phyloP scores from a whole-genome alignment of 495 filamentous ascomycete genomes.

The Xylaria longipes region DNA sequence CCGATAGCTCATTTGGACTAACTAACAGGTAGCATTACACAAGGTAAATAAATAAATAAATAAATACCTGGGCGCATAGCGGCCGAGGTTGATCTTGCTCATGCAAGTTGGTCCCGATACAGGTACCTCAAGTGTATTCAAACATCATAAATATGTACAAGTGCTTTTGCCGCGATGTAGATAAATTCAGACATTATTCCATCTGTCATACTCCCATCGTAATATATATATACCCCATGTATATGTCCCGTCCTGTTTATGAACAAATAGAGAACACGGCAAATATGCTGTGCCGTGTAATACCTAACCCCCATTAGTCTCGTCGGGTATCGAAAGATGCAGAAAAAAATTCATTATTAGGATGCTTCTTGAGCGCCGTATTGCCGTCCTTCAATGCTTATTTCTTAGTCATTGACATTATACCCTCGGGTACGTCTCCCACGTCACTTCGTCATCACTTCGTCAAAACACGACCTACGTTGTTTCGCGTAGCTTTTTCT shows the following conservation, averaged over 20 bases:
- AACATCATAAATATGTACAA: conserved; percentile 6
- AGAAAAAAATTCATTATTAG: conserved; percentile 1
- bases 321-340: conserved; percentile 8
- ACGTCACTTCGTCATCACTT: not conserved
- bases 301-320: conserved; percentile 6
- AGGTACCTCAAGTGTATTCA: not conserved
- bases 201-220: not conserved
- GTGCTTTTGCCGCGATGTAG: not conserved
- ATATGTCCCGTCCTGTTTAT: not conserved
- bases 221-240: not conserved
- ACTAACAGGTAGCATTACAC: not conserved
- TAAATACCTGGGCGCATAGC: too few species aligned
- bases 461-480: not conserved
- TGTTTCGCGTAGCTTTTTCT: conserved; percentile 58
- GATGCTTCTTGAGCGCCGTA: not conserved
- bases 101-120: not conserved
- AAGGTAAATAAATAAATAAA: not conserved
- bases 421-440: not conserved
- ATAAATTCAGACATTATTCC: conserved; percentile 5
- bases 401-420: not conserved
- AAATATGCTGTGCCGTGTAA: not conserved
- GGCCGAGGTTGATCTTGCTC: not conserved
- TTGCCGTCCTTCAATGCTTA: not conserved
- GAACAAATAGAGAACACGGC: not conserved
- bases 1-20: not conserved